Evolutionary conservation across 768 basidiomycete genomes (phyloP), one percentile per base, ranked within the genome.

Genomic region (Tricholoma sp.): DNA sequence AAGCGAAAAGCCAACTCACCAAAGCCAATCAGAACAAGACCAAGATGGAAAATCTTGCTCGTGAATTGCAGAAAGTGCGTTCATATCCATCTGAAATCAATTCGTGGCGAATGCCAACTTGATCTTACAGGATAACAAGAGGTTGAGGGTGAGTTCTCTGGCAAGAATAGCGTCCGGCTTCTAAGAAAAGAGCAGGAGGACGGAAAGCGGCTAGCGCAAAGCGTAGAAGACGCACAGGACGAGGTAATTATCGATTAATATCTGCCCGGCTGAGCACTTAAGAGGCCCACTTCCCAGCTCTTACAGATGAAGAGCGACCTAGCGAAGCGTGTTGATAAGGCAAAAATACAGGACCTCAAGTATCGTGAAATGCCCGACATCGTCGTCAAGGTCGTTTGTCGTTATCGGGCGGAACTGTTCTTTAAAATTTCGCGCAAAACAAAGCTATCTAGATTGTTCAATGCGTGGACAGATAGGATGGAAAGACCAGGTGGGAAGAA

Each of bases 381-480:
- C 58, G 86, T 93, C 52, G 84, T 94, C 73, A 93, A 91, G 69
- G 90, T 94, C 61, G 77, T 88, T 51, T 94, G 91, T 71, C 86
- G 88, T 63, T 93, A 93, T 68, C 88, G 92, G 46, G 90, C 91
- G 4, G 91, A 94, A 65, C 79, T 94, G 41, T 92, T 90, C 76
- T 94, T 94, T 83, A 94, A 92, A 72, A 91, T 94, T 62, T 90
- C 89, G 8, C 87, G 92, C 69, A 93, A 93, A 73, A 91, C 89
- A 24, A 93, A 91, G 68, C 77, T 94, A 32, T 84, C 86, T 55
- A 81, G 88, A 55, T 77, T 94, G 56, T 91, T 94, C 70, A 87
- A 84, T 64, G 88, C 91, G 29, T 94, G 91, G 91, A 91, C 89
- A 24, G 89, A 89, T 52, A 80, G 91, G 60, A 94, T 94, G 92